Percentiles rank a stretch among this genome's conserved stretches.
These are phyloP conservation scores for Lasiodiplodia hormozganensis DNA, from an alignment of 2,329 filamentous ascomycete species.

Conservation along the genomic window DNA sequence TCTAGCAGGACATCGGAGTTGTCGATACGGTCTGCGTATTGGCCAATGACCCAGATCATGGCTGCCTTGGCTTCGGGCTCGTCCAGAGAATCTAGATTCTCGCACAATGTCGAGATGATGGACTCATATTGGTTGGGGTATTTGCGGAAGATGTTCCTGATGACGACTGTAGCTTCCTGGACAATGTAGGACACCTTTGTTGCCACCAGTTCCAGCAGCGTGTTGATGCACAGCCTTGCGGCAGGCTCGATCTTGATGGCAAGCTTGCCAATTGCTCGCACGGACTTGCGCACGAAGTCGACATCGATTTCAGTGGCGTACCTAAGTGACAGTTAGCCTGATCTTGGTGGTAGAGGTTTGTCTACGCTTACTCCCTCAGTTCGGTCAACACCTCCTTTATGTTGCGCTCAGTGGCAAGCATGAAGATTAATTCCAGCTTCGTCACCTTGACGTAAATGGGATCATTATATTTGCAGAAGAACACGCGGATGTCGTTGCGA, in stretches of 20 bases:
- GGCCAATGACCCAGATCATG: slow-evolving; percentile 99
- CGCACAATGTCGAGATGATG: slow-evolving; percentile 94
- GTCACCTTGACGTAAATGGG: slow-evolving; percentile 99
- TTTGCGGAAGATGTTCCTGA: slow-evolving; percentile 98
- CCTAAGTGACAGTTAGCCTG: slow-evolving; percentile 44
- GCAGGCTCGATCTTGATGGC: slow-evolving; percentile 99
- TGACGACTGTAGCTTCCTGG: slow-evolving; percentile 97
- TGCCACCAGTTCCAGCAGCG: slow-evolving; percentile 88
- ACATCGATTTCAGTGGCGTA: slow-evolving; percentile 98
- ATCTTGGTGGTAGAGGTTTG: not conserved
- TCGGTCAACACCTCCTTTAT: slow-evolving; percentile 95
- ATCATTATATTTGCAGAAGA: slow-evolving; percentile 99
- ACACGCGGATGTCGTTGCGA: slow-evolving; percentile 95
- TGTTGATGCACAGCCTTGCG: slow-evolving; percentile 87
- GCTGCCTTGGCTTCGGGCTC: slow-evolving; percentile 98
- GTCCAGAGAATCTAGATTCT: slow-evolving; percentile 94
- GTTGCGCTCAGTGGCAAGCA: slow-evolving; percentile 94
- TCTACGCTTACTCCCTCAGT: slow-evolving; percentile 73
- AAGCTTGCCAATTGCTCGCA: slow-evolving; percentile 95
- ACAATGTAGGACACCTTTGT: slow-evolving; percentile 99
- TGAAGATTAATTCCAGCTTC: slow-evolving; percentile 97
- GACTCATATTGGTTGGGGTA: slow-evolving; percentile 99
- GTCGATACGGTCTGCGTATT: slow-evolving; percentile 96
- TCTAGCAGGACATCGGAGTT: slow-evolving; percentile 94
- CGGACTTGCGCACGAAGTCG: slow-evolving; percentile 97